Evolutionary conservation across 306 rosid species (phyloP), one percentile per base, ranked within the genome.

Genomic region (Rosa multiflora): DNA sequence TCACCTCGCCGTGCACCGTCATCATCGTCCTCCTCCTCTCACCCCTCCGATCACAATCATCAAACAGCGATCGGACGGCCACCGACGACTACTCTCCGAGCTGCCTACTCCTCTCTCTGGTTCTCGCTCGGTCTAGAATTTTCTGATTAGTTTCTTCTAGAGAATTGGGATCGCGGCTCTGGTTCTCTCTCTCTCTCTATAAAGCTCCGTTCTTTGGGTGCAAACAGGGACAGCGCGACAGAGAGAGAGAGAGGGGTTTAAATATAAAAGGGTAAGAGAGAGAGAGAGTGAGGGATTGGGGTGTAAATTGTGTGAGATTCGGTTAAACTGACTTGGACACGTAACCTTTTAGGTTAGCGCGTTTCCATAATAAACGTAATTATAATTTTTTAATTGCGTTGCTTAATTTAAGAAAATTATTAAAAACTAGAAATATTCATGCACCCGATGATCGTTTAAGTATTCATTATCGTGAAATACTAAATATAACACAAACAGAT

Each of bases 1-100:
- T 90, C 55, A 78, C 90, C 62, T 91, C 98, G 75, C 94, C 96
- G 68, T 88, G 89, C 43, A 89, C 96, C 44, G 98, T 84, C 79
- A 94, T 89, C 94, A 94, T 90, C 83, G 66, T 85, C 81, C 79
- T 91, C 77, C 76, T 67, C 69, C 80, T n/a, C n/a, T 81, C 90
- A 80, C 79, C 51, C 67, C 6, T 64, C 44, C 78, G 64, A 67
- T 23, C 76, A 70, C 47, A 56, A 85, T 74, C 86, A 79, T 83
- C 47, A 81, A 83, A 81, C 47, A 76, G 82, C 77, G 79, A 76
- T 12, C 73, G 70, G 58, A 75, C n/a, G 46, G 61, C 58, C 46
- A 32, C 2, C 12, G 8, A 5, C 32, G n/a, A 10, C 13, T 63
- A 10, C 13, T 63, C 6, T 29, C n/a, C 44, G 48, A 76, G 79